Conservation (phyloP, 2,329 filamentous ascomycete species). For the Elsinoe australis region DNA sequence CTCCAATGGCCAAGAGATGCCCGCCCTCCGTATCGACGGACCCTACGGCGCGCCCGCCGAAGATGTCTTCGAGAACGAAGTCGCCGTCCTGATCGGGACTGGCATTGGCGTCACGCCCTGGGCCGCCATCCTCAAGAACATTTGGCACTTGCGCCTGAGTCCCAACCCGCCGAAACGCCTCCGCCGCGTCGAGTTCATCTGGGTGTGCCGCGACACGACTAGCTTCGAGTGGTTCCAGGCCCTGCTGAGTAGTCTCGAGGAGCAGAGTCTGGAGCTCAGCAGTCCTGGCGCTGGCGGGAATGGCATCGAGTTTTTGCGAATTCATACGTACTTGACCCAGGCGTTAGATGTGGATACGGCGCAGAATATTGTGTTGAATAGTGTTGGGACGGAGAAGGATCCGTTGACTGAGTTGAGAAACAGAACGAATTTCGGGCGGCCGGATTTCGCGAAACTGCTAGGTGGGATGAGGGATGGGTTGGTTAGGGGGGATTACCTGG, state of each 20-base stretch:
- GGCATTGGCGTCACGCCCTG: constrained; percentile 83
- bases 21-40: constrained; percentile 78
- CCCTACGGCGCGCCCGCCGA: constrained; percentile 95
- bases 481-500: constrained; percentile 71
- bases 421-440: constrained; percentile 88
- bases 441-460: constrained; percentile 77
- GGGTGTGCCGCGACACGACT: constrained; percentile 91
- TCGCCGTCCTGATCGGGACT: constrained; percentile 76
- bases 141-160: constrained; percentile 88
- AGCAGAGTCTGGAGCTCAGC: constrained; percentile 62
- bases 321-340: constrained; percentile 96
- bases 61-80: constrained; percentile 91
- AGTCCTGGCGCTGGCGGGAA: constrained; percentile 50
- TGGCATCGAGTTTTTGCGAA: constrained; percentile 78
- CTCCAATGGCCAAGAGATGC: constrained; percentile 89
- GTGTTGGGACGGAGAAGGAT: constrained; percentile 77
- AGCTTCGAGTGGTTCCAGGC: constrained; percentile 99
- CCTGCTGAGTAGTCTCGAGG: constrained; percentile 80
- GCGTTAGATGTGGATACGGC: constrained; percentile 84
- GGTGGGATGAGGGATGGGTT: constrained; percentile 82
- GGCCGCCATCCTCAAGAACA: constrained; percentile 88
- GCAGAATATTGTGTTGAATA: constrained; percentile 95
- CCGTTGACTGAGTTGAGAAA: constrained; percentile 85
- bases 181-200: constrained; percentile 95
- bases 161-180: constrained; percentile 85